A percentile compares a stretch with the other conserved stretches of the same genome.
Evolutionary conservation across 1,284 basidiomycete genomes (phyloP).

Genomic region (Moesziomyces globuligerus): DNA sequence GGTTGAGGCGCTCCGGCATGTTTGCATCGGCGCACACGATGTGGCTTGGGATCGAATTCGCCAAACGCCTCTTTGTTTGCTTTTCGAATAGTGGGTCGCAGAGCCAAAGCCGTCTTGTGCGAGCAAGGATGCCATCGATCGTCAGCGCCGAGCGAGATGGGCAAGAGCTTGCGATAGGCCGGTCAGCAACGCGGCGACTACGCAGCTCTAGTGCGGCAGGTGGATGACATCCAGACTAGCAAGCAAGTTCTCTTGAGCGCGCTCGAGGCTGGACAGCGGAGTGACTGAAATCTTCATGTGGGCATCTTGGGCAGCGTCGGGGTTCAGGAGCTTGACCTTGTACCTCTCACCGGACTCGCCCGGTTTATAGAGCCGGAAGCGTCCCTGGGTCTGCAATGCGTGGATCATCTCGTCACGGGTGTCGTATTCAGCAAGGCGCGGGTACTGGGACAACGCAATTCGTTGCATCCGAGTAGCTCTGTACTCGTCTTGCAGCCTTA

Average conservation of each 20-base stretch:
- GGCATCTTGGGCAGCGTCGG: background rate
- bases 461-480: background rate
- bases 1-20: no score
- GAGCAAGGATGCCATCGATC: no score
- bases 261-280: background rate
- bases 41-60: no score
- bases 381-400: constrained; percentile 8
- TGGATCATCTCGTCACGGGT: constrained; percentile 2
- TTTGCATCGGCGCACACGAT: no score
- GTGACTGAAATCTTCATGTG: background rate
- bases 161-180: no score
- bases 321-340: constrained; percentile 14
- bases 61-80: no score
- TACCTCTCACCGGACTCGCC: background rate
- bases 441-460: background rate
- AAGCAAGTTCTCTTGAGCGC: background rate
- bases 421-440: background rate
- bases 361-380: constrained; percentile 6
- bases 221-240: background rate
- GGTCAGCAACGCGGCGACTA: background rate
- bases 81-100: no score
- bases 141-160: no score
- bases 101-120: no score
- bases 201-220: background rate
- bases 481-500: background rate